Conservation (phyloP, 208 protist species). For the Trypanosoma lewisi region DNA sequence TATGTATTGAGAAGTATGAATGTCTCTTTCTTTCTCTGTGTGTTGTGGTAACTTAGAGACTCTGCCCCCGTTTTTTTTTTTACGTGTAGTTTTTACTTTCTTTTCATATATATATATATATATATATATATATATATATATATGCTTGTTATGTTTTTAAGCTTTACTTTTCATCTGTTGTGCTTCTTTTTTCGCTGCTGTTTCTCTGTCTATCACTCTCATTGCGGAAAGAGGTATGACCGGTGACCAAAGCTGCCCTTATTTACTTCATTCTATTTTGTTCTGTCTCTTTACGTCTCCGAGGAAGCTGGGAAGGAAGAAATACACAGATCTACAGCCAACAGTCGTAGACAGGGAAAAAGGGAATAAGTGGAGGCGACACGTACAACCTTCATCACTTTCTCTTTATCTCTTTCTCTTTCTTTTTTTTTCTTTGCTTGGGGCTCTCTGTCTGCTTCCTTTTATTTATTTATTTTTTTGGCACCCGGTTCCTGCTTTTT, state of each 20-base stretch:
- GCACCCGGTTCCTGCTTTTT: not conserved
- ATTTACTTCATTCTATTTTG: conserved; percentile 1
- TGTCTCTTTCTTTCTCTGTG: not conserved
- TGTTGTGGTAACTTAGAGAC: not conserved
- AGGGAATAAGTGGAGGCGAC: not conserved
- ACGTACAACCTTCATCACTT: not conserved
- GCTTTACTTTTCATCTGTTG: not conserved
- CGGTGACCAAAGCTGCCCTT: not conserved
- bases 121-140: conserved; percentile 23
- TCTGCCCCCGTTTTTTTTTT: conserved; percentile 1
- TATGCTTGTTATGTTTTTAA: conserved; percentile 4
- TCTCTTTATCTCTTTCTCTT: conserved; percentile 11
- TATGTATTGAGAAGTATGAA: not conserved
- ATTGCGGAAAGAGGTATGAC: not conserved
- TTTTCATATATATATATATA: conserved; percentile 18
- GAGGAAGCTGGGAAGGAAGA: conserved; percentile 7
- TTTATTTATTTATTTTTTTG: conserved; percentile 1
- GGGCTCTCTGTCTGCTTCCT: not conserved
- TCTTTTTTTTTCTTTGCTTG: conserved; percentile 1
- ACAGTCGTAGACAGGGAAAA: not conserved
- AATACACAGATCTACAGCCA: conserved; percentile 7
- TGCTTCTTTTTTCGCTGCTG: conserved; percentile 13
- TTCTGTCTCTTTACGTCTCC: not conserved
- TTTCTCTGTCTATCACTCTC: not conserved
- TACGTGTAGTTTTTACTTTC: conserved; percentile 7